phyloP scores from a whole-genome alignment of 2,329 filamentous ascomycete genomes.

The Trichoderma citrinoviride region DNA sequence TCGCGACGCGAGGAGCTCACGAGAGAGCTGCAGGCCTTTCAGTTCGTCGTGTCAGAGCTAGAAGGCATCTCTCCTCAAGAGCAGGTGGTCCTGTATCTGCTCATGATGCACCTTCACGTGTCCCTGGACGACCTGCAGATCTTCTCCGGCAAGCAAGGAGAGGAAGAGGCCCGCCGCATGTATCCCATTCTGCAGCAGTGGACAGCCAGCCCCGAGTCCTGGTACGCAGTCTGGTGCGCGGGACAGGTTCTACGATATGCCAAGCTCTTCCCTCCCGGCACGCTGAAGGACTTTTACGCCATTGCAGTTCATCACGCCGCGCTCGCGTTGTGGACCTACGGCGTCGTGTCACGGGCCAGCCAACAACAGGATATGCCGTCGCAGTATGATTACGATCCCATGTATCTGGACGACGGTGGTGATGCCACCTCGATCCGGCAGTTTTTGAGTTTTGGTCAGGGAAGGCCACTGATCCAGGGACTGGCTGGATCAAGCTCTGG shows the following conservation, averaged over 20 bases:
- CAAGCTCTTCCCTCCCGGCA: conserved; percentile 49
- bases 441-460: conserved; percentile 57
- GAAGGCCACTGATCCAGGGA: conserved; percentile 49
- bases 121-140: conserved; percentile 64
- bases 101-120: conserved; percentile 63
- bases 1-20: conserved; percentile 62
- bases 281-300: conserved; percentile 64
- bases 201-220: conserved; percentile 53
- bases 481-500: conserved; percentile 25
- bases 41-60: conserved; percentile 43
- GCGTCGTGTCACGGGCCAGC: conserved; percentile 52
- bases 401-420: conserved; percentile 53
- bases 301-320: conserved; percentile 67
- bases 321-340: conserved; percentile 67
- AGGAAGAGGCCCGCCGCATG: conserved; percentile 60
- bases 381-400: conserved; percentile 38
- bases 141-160: conserved; percentile 65
- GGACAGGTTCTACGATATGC: conserved; percentile 64
- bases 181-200: conserved; percentile 59
- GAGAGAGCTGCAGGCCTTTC: conserved; percentile 52
- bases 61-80: conserved; percentile 46
- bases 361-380: conserved; percentile 32
- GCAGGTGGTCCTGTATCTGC: conserved; percentile 49
- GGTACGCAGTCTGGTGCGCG: conserved; percentile 64
- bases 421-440: conserved; percentile 52